These are phyloP conservation scores for Alnus rubra DNA, from an alignment of 306 rosid genomes.

Conservation along the genomic window DNA sequence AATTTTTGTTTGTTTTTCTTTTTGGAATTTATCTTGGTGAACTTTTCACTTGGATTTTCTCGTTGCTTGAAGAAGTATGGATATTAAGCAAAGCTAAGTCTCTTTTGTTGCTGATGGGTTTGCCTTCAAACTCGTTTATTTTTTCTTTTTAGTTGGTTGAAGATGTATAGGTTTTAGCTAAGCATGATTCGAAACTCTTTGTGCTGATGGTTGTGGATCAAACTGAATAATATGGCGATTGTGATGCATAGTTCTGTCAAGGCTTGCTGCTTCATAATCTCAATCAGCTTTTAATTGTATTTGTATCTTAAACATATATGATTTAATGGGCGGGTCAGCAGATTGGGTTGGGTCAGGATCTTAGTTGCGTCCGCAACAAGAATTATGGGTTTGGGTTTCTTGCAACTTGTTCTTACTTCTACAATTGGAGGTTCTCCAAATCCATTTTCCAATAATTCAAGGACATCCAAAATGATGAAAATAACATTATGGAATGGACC, in stretches of 20 bases:
- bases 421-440: neutral
- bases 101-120: constrained; percentile 15
- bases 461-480: neutral
- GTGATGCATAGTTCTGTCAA: too few relatives aligned
- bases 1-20: neutral
- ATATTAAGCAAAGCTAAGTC: neutral
- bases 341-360: neutral
- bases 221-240: too few relatives aligned
- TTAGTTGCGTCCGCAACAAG: neutral
- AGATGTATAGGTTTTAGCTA: neutral
- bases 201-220: too few relatives aligned
- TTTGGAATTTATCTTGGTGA: neutral
- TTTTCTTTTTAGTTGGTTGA: neutral
- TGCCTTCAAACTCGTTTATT: neutral
- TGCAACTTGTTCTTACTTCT: neutral
- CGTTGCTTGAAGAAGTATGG: neutral
- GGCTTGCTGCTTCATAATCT: too few relatives aligned
- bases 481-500: neutral
- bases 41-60: neutral
- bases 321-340: neutral
- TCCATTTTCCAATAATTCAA: neutral
- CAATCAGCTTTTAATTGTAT: neutral
- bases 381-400: neutral
- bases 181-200: neutral
- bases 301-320: neutral